Evolutionary conservation across 140 eudicot species (phyloP), one percentile per base, ranked within the genome.

Genomic region (Senecio squalidus): DNA sequence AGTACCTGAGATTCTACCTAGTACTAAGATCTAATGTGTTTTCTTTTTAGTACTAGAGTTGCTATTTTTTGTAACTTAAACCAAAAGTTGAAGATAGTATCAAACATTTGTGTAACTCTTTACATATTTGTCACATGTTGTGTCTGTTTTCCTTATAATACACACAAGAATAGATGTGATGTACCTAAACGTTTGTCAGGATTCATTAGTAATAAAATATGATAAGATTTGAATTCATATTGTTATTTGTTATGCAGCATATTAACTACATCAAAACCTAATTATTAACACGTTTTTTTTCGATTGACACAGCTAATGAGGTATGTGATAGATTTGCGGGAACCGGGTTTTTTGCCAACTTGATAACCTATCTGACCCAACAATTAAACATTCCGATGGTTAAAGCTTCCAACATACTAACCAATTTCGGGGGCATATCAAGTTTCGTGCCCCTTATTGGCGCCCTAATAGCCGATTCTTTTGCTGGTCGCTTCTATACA

Each of bases 371-470:
- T 71, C 75, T 92, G 55, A 92, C 98, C 1, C 64, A 68, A 33
- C 79, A 84, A 52, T 68, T 92, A 17, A 87, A 87, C 81, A 63
- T 92, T 76, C 98, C 98, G 0, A 51, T 84, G 64, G 96, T 92
- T 4, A 80, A 78, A 60, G 98, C 98, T 2, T 86, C 98, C 50
- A 91, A 91, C 74, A 87, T 80, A 18, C 74, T 91, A 62, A 76
- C 95, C 41, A 87, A 86, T 58, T 91, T 86, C 15, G 85, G 84
- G 1, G 98, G 98, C 29, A 81, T 92, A 0, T 70, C 84, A 1
- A 73, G 80, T 60, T 83, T 91, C 65, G 87, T 94, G 46, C 96
- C 98, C 3, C 77, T 91, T 1, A 55, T 91, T n/a, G 98, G 98
- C 33, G 96, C 98, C 55, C 55, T 91, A 38, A 50, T 84, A 3